Conservation (phyloP, 176 grass and related monocot species). For the Poa pratensis region DNA sequence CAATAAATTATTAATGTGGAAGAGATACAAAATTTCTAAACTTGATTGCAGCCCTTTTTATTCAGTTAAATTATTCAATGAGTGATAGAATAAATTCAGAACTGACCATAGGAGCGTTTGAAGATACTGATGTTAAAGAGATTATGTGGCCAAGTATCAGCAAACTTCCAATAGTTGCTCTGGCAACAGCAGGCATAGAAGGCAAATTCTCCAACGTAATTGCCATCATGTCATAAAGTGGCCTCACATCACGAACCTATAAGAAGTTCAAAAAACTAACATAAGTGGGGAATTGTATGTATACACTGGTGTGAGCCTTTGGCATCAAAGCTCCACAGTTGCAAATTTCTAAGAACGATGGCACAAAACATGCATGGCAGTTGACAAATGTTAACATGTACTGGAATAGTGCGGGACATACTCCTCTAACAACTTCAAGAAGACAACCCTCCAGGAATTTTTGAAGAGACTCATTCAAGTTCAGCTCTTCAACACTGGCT, state of each 20-base stretch:
- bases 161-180: conserved; percentile 84
- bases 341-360: conserved; percentile 19
- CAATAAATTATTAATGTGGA: neutral
- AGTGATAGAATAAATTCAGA: conserved; percentile 37
- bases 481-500: conserved; percentile 65
- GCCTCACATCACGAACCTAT: conserved; percentile 76
- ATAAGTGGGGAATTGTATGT: conserved; percentile 25
- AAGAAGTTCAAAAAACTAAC: conserved; percentile 42
- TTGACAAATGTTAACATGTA: conserved; percentile 29
- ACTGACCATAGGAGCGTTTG: conserved; percentile 59
- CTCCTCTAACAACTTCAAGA: conserved; percentile 93
- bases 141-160: conserved; percentile 91
- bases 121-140: conserved; percentile 77
- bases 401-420: conserved; percentile 48
- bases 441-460: conserved; percentile 90
- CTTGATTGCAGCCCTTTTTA: conserved; percentile 10
- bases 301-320: conserved; percentile 17
- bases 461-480: conserved; percentile 92
- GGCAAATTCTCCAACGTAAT: conserved; percentile 86
- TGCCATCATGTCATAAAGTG: conserved; percentile 88
- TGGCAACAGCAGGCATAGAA: conserved; percentile 66
- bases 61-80: conserved; percentile 17
- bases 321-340: neutral
- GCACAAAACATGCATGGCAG: conserved; percentile 8
- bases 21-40: conserved; percentile 17